Percentiles rank a stretch among this genome's conserved stretches.
Conservation (phyloP, 2,329 filamentous ascomycete genomes). For the Xylaria arbuscula region DNA sequence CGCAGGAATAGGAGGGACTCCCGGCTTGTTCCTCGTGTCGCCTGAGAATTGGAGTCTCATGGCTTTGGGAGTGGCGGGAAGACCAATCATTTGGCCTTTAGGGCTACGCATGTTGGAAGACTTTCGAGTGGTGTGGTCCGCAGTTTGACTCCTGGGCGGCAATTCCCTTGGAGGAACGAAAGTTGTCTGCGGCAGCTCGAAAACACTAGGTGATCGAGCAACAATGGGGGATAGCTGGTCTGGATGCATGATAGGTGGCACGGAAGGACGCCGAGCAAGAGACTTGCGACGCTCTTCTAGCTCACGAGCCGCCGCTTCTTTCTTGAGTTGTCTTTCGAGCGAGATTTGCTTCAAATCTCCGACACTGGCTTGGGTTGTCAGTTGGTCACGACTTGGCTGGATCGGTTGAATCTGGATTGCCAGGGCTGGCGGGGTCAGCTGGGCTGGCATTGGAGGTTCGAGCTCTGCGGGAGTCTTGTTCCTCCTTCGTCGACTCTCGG, state of each 20-base stretch:
- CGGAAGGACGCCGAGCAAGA: constrained; percentile 81
- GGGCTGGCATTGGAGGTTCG: constrained; percentile 46
- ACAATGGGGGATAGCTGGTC: constrained; percentile 60
- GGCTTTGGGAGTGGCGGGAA: constrained; percentile 91
- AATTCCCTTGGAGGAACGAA: constrained; percentile 56
- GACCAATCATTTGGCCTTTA: constrained; percentile 70
- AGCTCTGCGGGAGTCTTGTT: constrained; percentile 48
- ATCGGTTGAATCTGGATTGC: constrained; percentile 9
- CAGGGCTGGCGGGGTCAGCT: background rate
- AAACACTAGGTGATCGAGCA: constrained; percentile 48
- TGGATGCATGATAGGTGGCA: constrained; percentile 83
- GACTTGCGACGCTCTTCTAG: constrained; percentile 90
- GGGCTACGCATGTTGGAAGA: constrained; percentile 62
- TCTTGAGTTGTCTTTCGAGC: constrained; percentile 73
- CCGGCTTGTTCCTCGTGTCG: constrained; percentile 64
- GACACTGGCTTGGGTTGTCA: constrained; percentile 52
- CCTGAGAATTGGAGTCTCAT: constrained; percentile 83
- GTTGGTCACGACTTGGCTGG: constrained; percentile 41
- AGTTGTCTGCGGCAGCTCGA: constrained; percentile 59
- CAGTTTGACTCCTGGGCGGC: constrained; percentile 71
- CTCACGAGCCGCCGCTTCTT: constrained; percentile 82
- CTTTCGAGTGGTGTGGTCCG: constrained; percentile 63
- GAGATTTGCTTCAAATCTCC: constrained; percentile 67
- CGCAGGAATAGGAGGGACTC: constrained; percentile 65
- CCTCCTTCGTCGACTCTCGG: constrained; percentile 54